Evolutionary conservation across 768 basidiomycete species (phyloP), one percentile per base, ranked within the genome.

Genomic region (Lactarius hatsudake): DNA sequence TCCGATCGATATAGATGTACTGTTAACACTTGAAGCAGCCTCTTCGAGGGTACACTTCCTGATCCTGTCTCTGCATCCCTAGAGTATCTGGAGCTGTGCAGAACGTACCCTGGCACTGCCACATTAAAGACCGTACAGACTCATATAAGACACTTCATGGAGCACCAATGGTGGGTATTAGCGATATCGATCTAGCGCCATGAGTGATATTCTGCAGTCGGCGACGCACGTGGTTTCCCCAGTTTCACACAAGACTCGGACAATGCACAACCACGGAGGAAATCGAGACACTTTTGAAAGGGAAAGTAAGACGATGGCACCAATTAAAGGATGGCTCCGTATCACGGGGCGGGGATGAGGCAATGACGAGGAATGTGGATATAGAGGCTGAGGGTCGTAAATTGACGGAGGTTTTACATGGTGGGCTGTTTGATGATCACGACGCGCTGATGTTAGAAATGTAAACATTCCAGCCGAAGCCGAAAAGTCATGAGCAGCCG

Each of bases 31-130:
- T 32, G 34, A 20, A 34, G 28, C 70, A 91, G 89, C 71, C 73
- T 91, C 54, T 92, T 91, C 72, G 75, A 81, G 51, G 80, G 79
- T 45, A 69, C 74, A 26, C 65, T 80, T n/a, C 85, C 86, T 30
- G 86, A 89, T 74, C 87, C 91, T 18, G 82, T 89, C 17, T 77
- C 80, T 48, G 84, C 91, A 55, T 85, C 88, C 3, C 76, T 88
- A 45, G 89, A 91, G 73, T 93, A 93, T 74, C 80, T 93, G 48
- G 79, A 79, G 18, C 73, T 88, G 23, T 91, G 89, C 75, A 77
- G 77, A 66, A 71, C 75, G 38, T 84, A 86, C 72, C 81, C 82
- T 12, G 83, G 72, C 28, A 83, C 83, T 9, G 83, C 82, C 18
- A 74, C 83, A 3, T 69, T 88, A 17, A 66, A 81, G 63, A 81